Evolutionary conservation across 2,329 filamentous ascomycete genomes (phyloP).

Genomic region (Cladophialophora yegresii): DNA sequence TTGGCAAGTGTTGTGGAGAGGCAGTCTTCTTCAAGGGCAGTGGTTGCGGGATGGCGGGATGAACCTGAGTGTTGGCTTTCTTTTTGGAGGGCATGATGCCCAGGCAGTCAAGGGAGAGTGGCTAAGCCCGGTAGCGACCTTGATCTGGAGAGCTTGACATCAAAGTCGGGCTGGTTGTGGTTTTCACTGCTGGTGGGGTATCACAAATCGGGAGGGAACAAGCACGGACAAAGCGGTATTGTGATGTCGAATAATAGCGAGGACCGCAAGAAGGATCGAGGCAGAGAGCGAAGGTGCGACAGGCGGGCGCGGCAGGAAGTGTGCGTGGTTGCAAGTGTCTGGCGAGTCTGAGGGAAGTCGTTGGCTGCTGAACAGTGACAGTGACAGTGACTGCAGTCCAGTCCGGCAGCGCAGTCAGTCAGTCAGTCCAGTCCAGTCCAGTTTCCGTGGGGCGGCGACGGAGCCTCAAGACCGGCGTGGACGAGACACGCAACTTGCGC

Average conservation of each 20-base stretch:
- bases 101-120: neutral
- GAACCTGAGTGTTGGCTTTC: slow-evolving; percentile 29
- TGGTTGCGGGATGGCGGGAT: slow-evolving; percentile 26
- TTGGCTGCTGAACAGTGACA: slow-evolving; percentile 2
- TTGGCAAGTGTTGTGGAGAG: slow-evolving; percentile 22
- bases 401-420: neutral
- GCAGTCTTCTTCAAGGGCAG: slow-evolving; percentile 25
- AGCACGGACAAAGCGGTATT: slow-evolving; percentile 5
- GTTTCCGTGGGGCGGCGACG: slow-evolving; percentile 20
- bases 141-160: slow-evolving; percentile 26
- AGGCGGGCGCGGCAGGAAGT: slow-evolving; percentile 12
- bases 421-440: neutral
- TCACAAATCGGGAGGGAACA: slow-evolving; percentile 21
- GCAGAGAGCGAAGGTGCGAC: slow-evolving; percentile 18
- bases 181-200: slow-evolving; percentile 26
- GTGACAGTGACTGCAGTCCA: neutral
- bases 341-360: neutral
- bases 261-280: slow-evolving; percentile 8
- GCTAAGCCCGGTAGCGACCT: slow-evolving; percentile 16
- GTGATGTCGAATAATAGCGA: slow-evolving; percentile 7
- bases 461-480: slow-evolving; percentile 8
- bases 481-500: slow-evolving; percentile 3
- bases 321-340: neutral
- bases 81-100: slow-evolving; percentile 37
- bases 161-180: slow-evolving; percentile 17